phyloP scores from a whole-genome alignment of 1,139 yeast species.

The Kodamaea anthophila region DNA sequence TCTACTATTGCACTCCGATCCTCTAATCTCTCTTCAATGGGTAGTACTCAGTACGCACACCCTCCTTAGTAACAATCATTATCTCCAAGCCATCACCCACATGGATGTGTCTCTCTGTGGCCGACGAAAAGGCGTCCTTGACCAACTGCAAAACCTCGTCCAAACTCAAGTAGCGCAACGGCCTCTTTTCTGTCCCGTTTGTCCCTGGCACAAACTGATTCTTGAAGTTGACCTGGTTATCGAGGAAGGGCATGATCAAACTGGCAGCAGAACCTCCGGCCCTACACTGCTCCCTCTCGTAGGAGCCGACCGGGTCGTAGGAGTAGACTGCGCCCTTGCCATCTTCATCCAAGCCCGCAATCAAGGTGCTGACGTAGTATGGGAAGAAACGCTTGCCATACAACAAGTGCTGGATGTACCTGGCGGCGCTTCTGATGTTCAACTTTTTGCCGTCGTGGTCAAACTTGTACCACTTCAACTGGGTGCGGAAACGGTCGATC shows the following conservation, averaged over 20 bases:
- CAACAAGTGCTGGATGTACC: constrained; percentile 82
- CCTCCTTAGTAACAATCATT: constrained; percentile 86
- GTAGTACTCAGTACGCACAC: constrained; percentile 74
- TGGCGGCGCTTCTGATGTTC: constrained; percentile 70
- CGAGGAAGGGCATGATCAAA: constrained; percentile 93
- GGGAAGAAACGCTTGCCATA: constrained; percentile 96
- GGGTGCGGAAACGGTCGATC: constrained; percentile 67
- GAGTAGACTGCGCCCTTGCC: constrained; percentile 95
- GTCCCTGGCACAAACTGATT: constrained; percentile 82
- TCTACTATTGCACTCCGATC: too few species aligned
- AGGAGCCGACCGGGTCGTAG: constrained; percentile 96
- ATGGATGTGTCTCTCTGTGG: constrained; percentile 96
- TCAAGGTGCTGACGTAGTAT: constrained; percentile 88
- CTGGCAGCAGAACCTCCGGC: constrained; percentile 98
- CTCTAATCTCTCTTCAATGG: constrained; percentile 84
- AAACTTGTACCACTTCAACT: constrained; percentile 91
- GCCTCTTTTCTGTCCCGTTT: constrained; percentile 58
- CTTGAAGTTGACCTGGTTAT: constrained; percentile 92
- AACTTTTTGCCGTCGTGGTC: constrained; percentile 70
- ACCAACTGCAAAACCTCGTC: constrained; percentile 86
- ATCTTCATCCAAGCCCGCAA: constrained; percentile 91
- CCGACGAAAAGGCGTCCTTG: constrained; percentile 89
- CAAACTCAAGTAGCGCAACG: constrained; percentile 56
- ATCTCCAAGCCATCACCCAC: constrained; percentile 96
- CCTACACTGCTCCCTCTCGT: constrained; percentile 94